Conservation (phyloP, 768 basidiomycete species). For the Lentinula guzmanii region DNA sequence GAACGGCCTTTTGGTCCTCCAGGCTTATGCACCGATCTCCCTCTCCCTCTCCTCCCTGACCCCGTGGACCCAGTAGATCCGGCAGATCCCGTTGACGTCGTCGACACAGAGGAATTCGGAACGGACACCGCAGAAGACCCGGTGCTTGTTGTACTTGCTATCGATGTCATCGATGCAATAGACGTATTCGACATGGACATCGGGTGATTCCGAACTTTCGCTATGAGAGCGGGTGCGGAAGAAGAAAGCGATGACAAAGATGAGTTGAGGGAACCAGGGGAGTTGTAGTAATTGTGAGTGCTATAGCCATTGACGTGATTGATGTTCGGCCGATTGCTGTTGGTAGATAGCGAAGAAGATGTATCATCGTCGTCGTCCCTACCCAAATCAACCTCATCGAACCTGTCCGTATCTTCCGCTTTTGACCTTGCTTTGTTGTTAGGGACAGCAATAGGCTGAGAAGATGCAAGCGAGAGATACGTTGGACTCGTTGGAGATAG, state of each 20-base stretch:
- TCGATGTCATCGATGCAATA: neutral
- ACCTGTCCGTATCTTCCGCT: neutral
- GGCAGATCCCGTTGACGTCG: neutral
- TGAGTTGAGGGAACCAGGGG: neutral
- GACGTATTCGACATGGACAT: constrained; percentile 1
- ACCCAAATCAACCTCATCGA: neutral
- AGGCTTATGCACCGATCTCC: neutral
- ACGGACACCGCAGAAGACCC: neutral
- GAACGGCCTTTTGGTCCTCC: constrained; percentile 1
- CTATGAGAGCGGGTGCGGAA: neutral
- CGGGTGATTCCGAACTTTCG: neutral
- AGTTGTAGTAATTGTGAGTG: neutral
- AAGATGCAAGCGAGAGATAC: neutral
- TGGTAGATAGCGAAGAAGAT: neutral
- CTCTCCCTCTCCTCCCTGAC: neutral
- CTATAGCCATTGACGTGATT: neutral
- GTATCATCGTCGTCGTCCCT: neutral
- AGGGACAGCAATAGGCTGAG: constrained; percentile 6
- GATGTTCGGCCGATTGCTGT: neutral
- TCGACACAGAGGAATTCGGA: neutral
- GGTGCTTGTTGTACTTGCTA: neutral
- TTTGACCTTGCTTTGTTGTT: neutral
- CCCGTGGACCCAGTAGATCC: neutral
- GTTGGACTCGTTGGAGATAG: neutral
- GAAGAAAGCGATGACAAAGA: neutral